Conservation (phyloP, 1,284 basidiomycete genomes). For the Phenoliferia sp. region DNA sequence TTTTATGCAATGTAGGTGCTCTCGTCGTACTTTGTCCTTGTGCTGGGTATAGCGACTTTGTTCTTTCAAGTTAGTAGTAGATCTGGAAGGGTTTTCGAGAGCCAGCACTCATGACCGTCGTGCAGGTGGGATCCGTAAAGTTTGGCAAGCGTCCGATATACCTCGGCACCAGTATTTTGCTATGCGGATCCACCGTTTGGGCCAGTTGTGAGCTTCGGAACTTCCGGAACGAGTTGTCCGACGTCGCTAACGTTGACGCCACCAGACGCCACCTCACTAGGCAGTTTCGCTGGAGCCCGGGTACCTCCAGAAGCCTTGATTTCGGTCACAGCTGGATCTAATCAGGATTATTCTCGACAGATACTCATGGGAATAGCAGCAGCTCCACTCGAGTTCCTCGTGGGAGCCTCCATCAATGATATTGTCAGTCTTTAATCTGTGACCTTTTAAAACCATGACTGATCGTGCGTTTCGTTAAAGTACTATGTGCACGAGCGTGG, state of each 20-base stretch:
- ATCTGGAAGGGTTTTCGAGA: background rate
- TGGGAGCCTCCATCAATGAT: slow-evolving; percentile 1
- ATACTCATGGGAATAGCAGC: background rate
- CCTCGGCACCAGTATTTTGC: background rate
- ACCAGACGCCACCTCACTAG: background rate
- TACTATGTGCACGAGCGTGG: slow-evolving; percentile 16
- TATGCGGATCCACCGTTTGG: background rate
- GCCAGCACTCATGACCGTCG: background rate
- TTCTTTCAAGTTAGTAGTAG: background rate
- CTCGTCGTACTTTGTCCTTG: background rate
- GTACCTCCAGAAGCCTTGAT: background rate
- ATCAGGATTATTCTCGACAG: too few species aligned
- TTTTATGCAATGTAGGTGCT: background rate
- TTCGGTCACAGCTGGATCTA: background rate
- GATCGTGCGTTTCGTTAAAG: background rate
- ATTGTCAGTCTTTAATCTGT: background rate
- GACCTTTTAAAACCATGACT: background rate
- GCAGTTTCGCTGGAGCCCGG: background rate
- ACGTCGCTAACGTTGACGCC: background rate
- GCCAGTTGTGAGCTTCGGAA: background rate
- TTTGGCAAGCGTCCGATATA: slow-evolving; percentile 5
- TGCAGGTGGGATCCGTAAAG: background rate
- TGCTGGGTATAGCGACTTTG: slow-evolving; percentile 1
- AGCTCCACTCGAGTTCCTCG: slow-evolving; percentile 1
- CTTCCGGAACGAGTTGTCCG: background rate